Base-by-base conservation (phyloP, 257 asterid species). In the Forsythia viridissima region DNA sequence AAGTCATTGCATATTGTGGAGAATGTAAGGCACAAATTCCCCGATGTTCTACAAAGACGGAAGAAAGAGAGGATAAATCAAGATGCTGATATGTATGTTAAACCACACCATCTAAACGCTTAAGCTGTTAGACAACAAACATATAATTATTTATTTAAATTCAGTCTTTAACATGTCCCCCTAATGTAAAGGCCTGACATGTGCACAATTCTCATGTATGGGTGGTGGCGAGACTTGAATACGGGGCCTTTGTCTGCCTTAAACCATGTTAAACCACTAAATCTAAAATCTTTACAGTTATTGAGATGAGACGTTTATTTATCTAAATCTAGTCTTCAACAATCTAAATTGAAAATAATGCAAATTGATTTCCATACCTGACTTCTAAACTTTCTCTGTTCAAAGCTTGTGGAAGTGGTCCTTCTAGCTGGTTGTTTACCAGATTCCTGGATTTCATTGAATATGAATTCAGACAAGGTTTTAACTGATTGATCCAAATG, bases 361-460 rank as follows among this genome's bases (percentile, higher is more conserved):
- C 2, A 46, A 59, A 41, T 44, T 80, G 24, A 74, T 61, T 57
- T 48, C 21, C 71, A 61, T 85, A 91, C 99, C 93, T 89, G 87
- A 94, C 87, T 86, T 93, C 88, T 76, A 93, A 80, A 78, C 90
- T 89, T 40, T 89, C 90, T 78, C 92, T 79, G 91, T 93, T 84
- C 79, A 94, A 81, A 55, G 98, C 86, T 70, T 83, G 88, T 43
- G 99, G 99, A n/a, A 94, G 95, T 42, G 98, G 98, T 44, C 98
- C 99, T 83, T 85, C 96, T 63, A 94, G 86, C 84, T 84, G 90
- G 72, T 94, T 94, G 82, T 94, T 89, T 84, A 90, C 96, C 72
- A 94, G 91, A 83, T 93, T 93, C 90, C 98, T 92, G 66, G 61
- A 82, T 71, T 84, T 70, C 44, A n/a, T 74, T 70, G 34, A 43